phyloP scores from a whole-genome alignment of 2,329 filamentous ascomycete species.

The Colletotrichum caudatum region DNA sequence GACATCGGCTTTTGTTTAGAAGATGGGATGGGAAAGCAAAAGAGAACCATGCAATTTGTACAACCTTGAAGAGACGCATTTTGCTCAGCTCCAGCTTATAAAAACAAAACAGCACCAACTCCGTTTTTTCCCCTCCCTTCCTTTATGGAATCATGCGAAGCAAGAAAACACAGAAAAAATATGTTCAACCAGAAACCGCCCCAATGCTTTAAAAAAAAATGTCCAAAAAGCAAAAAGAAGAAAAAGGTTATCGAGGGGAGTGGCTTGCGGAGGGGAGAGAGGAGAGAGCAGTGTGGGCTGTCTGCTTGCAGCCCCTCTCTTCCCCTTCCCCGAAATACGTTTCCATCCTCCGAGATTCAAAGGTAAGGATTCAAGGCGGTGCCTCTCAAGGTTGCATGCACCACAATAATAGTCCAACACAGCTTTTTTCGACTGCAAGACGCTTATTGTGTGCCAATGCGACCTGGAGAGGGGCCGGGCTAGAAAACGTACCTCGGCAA shows the following conservation, averaged over 20 bases:
- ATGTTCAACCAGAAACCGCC: neutral
- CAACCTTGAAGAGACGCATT: neutral
- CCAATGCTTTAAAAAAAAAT: constrained; percentile 10
- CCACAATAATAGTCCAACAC: no score
- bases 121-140: neutral
- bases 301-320: neutral
- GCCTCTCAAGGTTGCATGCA: no score
- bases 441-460: no score
- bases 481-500: no score
- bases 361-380: no score
- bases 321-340: neutral
- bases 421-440: no score
- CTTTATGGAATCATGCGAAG: constrained; percentile 9
- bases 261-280: neutral
- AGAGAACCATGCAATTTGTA: neutral
- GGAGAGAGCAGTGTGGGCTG: neutral
- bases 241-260: neutral
- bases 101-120: constrained; percentile 2
- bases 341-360: no score
- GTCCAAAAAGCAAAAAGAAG: neutral
- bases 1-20: constrained; percentile 1
- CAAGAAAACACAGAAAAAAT: neutral
- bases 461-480: no score
- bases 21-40: neutral
- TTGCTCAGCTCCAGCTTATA: neutral